Conservation (phyloP, 345 rosid genomes). For the Xanthoceras sorbifolium region DNA sequence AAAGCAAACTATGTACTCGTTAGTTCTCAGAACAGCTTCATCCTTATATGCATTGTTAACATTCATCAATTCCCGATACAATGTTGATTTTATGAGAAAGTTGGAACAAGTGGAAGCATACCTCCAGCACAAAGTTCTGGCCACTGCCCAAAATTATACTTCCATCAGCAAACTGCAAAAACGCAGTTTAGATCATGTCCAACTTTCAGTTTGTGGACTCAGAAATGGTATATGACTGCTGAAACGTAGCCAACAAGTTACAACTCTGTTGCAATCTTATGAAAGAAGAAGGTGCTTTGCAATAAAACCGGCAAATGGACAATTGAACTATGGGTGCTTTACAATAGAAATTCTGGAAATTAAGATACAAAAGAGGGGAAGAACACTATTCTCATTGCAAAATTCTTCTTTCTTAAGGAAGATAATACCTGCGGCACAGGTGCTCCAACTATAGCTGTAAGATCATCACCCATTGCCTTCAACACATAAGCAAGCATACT, state of each 20-base stretch:
- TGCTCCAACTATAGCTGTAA: conserved; percentile 41
- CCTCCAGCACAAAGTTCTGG: conserved; percentile 39
- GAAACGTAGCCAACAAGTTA: not conserved
- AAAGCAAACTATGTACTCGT: not conserved
- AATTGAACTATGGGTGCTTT: not conserved
- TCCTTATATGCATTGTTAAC: not conserved
- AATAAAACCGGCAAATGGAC: not conserved
- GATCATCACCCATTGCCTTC: conserved; percentile 37
- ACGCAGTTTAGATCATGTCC: not conserved
- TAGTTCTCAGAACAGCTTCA: not conserved
- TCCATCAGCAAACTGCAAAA: conserved; percentile 37
- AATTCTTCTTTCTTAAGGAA: not conserved
- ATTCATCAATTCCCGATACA: not conserved
- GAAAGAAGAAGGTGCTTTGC: not conserved
- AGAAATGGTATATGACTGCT: not conserved
- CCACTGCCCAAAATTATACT: conserved; percentile 28
- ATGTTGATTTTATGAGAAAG: not conserved
- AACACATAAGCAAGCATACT: conserved; percentile 42
- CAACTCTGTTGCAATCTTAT: not conserved
- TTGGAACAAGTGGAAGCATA: conserved; percentile 9
- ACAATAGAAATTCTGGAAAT: not conserved
- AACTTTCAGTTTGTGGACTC: not conserved
- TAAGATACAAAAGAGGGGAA: not conserved
- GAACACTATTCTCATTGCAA: not conserved
- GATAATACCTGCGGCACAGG: conserved; percentile 34